These are phyloP conservation scores for Ceratocystis destructans DNA, from an alignment of 2,329 filamentous ascomycete genomes.

Conservation along the genomic window DNA sequence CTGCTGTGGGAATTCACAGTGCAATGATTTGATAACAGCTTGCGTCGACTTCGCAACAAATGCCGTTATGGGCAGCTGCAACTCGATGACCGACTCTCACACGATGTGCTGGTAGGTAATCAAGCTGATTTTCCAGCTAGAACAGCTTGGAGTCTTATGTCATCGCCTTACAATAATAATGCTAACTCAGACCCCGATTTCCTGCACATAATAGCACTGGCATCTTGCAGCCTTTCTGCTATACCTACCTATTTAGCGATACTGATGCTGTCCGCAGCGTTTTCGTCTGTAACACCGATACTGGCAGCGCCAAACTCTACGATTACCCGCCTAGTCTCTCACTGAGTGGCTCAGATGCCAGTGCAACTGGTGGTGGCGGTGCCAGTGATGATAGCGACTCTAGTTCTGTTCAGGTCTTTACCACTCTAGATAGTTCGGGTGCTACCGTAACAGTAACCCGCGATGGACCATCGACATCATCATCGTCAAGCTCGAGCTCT, in stretches of 20 bases:
- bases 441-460: not conserved
- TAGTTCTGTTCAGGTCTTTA: slow-evolving; percentile 14
- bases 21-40: slow-evolving; percentile 25
- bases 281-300: slow-evolving; percentile 23
- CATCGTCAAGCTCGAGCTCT: slow-evolving; percentile 9
- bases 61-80: slow-evolving; percentile 23
- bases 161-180: not conserved
- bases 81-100: slow-evolving; percentile 24
- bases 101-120: slow-evolving; percentile 27
- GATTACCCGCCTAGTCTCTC: slow-evolving; percentile 23
- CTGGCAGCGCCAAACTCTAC: slow-evolving; percentile 24
- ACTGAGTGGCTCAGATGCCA: slow-evolving; percentile 20
- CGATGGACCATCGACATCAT: not conserved
- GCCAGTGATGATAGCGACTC: slow-evolving; percentile 5
- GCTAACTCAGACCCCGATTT: slow-evolving; percentile 13
- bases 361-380: not conserved
- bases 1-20: slow-evolving; percentile 25
- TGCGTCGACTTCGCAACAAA: slow-evolving; percentile 25
- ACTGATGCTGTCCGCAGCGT: slow-evolving; percentile 19
- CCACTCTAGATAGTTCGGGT: slow-evolving; percentile 5
- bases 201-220: slow-evolving; percentile 18
- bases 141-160: too few species aligned
- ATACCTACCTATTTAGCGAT: slow-evolving; percentile 24
- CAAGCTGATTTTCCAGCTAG: not conserved
- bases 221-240: slow-evolving; percentile 22